These are phyloP conservation scores for Malus domestica DNA, from an alignment of 306 rosid species.

Conservation along the genomic window ASM211411v1 NC_041789.1:31751001-31751500, in stretches of 20 bases:
- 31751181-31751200: not conserved
- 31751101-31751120: slow-evolving; percentile 20
- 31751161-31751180: not conserved
- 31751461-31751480: too few relatives aligned
- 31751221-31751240: slow-evolving; percentile 7
- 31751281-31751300: not conserved
- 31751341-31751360: not conserved
- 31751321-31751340: not conserved
- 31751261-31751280: slow-evolving; percentile 23
- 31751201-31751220: slow-evolving; percentile 10
- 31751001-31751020: slow-evolving; percentile 46
- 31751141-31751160: not conserved
- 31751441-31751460: rapidly evolving
- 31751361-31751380: too few relatives aligned
- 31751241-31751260: slow-evolving; percentile 4
- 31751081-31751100: slow-evolving; percentile 52
- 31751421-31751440: rapidly evolving
- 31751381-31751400: too few relatives aligned
- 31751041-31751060: slow-evolving; percentile 60
- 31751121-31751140: slow-evolving; percentile 15
- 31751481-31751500: too few relatives aligned
- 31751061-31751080: slow-evolving; percentile 53
- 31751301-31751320: slow-evolving; percentile 11
- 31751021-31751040: slow-evolving; percentile 60
- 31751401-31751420: too few relatives aligned